Base-by-base conservation (phyloP, 495 filamentous ascomycete species). In the Usnea hakonensis region DNA sequence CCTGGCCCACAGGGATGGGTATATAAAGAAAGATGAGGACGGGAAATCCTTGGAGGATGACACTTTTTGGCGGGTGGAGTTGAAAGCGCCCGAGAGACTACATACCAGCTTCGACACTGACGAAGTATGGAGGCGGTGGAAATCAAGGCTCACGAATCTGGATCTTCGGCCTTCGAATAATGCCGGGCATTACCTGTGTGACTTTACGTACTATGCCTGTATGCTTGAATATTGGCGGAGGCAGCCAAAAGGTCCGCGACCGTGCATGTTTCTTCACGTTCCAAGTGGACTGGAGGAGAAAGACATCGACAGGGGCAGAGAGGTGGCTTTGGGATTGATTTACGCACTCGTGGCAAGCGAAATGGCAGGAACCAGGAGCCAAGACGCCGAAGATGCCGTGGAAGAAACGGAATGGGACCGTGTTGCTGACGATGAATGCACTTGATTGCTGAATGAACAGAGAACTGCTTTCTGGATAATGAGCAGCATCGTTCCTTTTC, bases 171-270 rank as follows among this genome's bases (percentile, higher is more conserved):
- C 87, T 16, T 90, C 87, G 7, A 82, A 86, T 48, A 87, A 95
- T 68, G 87, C 90, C 0, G 90, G 91, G 0, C 85, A 83, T 50
- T 96, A 87, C 69, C 76, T 93, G 19, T 96, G 91, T 71, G 91
- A 93, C 67, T 96, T 91, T 69, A 91, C 88, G 55, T 94, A 89
- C 73, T 95, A 85, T 74, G 86, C 86, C 8, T 89, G 83, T 64
- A 67, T 96, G 70, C 53, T 70, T 37, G 68, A 70, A 35, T 70
- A 64, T 55, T 70, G 68, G 68, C 56, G 66, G 16, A 38, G 63
- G 28, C 56, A 67, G 59, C 38, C 52, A 23, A 38, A 30, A 19
- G 60, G 21, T 9, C 55, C 28, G 9, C 80, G 85, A 23, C 71
- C 75, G 62, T 85, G 91, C 19, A 70, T 87, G 33, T 96, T 96